Conservation (phyloP, 108 stramenopile species). For the Discostella stelligeroides region DNA sequence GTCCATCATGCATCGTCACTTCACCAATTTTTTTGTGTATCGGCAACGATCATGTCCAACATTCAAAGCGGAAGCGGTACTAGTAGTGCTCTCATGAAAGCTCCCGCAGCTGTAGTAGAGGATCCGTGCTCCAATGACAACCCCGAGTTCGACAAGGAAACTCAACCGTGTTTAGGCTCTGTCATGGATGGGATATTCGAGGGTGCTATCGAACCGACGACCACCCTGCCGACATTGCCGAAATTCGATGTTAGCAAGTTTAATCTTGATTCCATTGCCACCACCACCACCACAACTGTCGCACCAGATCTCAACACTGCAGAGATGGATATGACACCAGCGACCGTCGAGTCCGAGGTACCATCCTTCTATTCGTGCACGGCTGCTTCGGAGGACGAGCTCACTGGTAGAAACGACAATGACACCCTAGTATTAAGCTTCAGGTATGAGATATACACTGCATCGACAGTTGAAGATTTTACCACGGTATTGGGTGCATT, state of each 20-base stretch:
- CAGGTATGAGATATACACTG: background rate
- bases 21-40: too few species aligned
- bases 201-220: background rate
- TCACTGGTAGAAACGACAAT: background rate
- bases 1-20: too few species aligned
- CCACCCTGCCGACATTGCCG: too few species aligned
- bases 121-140: background rate
- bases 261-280: too few species aligned
- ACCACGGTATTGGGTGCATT: constrained; percentile 5
- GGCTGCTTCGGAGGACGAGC: background rate
- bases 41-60: too few species aligned
- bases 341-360: background rate
- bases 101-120: too few species aligned
- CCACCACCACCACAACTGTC: background rate
- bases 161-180: background rate
- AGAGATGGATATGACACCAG: background rate
- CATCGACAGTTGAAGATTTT: background rate
- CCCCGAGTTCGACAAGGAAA: too few species aligned
- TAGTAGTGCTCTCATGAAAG: too few species aligned
- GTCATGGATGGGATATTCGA: background rate
- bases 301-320: background rate
- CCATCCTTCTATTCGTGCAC: background rate
- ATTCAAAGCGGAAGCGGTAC: too few species aligned
- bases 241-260: too few species aligned
- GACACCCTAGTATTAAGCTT: background rate